Base-by-base conservation (phyloP, 768 basidiomycete species). In the Amanita muscaria region DNA sequence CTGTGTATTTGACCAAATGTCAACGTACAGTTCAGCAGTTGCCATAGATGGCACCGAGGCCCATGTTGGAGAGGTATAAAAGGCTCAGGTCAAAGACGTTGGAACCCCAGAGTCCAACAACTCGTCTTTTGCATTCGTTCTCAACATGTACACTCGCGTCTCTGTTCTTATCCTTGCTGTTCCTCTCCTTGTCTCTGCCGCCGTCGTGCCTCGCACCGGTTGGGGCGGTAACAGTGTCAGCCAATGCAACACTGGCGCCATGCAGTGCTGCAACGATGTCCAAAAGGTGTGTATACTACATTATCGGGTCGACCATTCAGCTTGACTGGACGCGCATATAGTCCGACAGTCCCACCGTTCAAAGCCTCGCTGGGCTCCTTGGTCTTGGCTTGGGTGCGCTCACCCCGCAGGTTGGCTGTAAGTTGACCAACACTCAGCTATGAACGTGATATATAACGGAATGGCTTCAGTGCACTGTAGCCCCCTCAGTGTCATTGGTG, bases 191-290 rank as follows among this genome's bases (percentile, higher is more conserved):
- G 52, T 43, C 15, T 38, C 41, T 16, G 55, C 56, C 14, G 49
- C 49, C 27, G 54, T 48, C 25, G 35, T 54, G 19, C 50, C 53
- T 14, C 54, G 51, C 27, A 47, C 37, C 38, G 46, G 38, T 9
- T 19, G 24, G 6, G 45, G 42, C 38, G 45, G 36, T 10, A 22
- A 22, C 2, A 22, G 40, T 31, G 34, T 24, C 33, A 49, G 45
- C 47, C 47, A 51, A 22, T 56, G 57, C 51, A 53, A 51, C 44
- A 51, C 51, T 23, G 58, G 58, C 6, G 0, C 41, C 24, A 1
- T 57, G 5, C 38, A 44, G 33, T 59, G 58, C 50, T 59, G 57
- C 51, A 49, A 56, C 48, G 16, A 25, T 18, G 41, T 57, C 9
- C 52, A 53, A 21, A 16, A 18, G 23, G 56, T 55, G 39, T 29